Evolutionary conservation across 192 early-diverging fungal species (phyloP), one percentile per base, ranked within the genome.

Genomic region (Umbelopsis isabellina): DNA sequence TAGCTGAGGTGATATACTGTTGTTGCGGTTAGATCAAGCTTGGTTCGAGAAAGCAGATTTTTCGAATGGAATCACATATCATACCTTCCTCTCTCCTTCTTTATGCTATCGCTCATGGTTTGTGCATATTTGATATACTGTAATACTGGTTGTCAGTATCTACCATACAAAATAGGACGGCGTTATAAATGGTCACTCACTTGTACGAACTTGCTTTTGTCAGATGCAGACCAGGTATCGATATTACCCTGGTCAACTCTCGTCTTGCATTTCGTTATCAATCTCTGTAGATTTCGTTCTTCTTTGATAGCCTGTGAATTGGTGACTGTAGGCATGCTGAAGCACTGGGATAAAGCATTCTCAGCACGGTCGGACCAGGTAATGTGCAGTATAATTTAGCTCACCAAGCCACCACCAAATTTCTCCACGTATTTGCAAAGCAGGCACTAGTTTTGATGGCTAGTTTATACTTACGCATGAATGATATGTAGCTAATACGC

Each of bases 111-210:
- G 25, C 27, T 44, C 21, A 77, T 52, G 6, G 46, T 52, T 2
- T 51, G 35, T 20, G 72, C 52, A 46, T 77, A 69, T 35, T 61
- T 66, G 25, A 77, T 45, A 47, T 77, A 77, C 75, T 77, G 50
- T 48, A 64, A 30, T n/a, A 8, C 67, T 11, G 30, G 4, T 37
- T 37, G 21, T 47, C 25, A 35, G 25, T 12, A 46, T 44, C 12
- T 16, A n/a, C 5, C 3, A 20, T 48, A 27, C 18, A 10, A 51
- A 10, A 25, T 49, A 65, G 21, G 2, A 33, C 5, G 22, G 7
- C 49, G 12, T 44, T 44, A 21, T 33, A 9, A 3, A 68, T 58
- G 33, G 2, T 15, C 37, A 47, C 49, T 68, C 45, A 77, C 76
- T 22, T 71, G 65, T 13, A 67, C 65, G 48, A 70, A 72, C 48